Evolutionary conservation across 2,329 filamentous ascomycete genomes (phyloP).

Genomic region (Cercospora sojina): DNA sequence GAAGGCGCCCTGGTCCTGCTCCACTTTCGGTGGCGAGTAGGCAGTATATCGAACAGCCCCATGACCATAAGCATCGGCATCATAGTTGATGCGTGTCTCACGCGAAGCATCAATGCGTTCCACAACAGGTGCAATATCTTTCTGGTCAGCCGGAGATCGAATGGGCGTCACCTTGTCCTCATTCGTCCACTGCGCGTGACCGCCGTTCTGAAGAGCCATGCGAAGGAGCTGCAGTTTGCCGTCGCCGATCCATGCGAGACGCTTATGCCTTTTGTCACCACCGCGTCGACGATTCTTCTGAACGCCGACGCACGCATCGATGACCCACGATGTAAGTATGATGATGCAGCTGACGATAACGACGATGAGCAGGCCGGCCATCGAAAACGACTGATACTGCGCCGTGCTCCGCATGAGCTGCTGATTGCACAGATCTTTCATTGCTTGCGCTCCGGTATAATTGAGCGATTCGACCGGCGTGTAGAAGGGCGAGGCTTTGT

Average conservation of each 20-base stretch:
- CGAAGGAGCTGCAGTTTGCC: background rate
- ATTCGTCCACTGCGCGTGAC: background rate
- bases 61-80: background rate
- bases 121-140: background rate
- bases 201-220: background rate
- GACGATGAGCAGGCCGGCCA: conserved; percentile 4
- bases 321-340: conserved; percentile 9
- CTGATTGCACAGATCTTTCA: background rate
- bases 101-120: background rate
- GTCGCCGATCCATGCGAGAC: background rate
- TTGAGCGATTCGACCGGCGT: background rate
- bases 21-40: background rate
- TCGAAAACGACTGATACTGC: background rate
- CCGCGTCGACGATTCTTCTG: background rate
- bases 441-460: background rate
- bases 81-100: background rate
- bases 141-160: background rate
- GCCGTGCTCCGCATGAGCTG: background rate
- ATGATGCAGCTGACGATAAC: conserved; percentile 10
- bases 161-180: background rate
- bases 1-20: background rate
- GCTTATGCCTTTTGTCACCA: background rate
- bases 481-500: background rate
- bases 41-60: background rate
- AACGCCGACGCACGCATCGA: conserved; percentile 3